phyloP scores from a whole-genome alignment of 208 protist species.

The Wallacemonas sp. region DNA sequence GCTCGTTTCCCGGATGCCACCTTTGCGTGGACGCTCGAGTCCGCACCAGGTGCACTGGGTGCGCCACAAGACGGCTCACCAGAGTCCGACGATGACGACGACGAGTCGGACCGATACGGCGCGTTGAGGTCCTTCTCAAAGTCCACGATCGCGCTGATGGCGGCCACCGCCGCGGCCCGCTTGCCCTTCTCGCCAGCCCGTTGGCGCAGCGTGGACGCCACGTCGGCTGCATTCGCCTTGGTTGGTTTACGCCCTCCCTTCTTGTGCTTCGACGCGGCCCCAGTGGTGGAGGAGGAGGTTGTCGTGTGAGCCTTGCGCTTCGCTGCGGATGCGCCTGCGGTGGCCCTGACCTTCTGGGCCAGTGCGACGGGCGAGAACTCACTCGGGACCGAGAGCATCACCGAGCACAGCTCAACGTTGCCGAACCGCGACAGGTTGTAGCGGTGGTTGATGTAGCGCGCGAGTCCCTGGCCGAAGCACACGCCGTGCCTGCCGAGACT shows the following conservation, averaged over 20 bases:
- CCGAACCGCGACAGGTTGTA: constrained; percentile 85
- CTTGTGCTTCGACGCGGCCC: neutral
- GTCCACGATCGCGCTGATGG: constrained; percentile 5
- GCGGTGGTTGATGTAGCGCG: constrained; percentile 88
- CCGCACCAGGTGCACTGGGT: neutral
- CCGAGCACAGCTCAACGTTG: constrained; percentile 84
- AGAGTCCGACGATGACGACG: constrained; percentile 2
- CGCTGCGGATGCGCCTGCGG: too few relatives aligned
- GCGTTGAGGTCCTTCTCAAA: constrained; percentile 1
- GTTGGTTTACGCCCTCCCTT: neutral
- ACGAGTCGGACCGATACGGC: neutral
- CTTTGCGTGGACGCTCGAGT: too few relatives aligned
- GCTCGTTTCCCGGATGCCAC: too few relatives aligned
- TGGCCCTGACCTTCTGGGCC: constrained; percentile 15
- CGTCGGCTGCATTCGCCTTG: constrained; percentile 4
- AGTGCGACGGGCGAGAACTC: constrained; percentile 37
- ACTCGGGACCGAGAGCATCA: constrained; percentile 73
- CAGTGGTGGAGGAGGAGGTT: neutral
- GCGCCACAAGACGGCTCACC: neutral
- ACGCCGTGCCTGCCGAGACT: constrained; percentile 65
- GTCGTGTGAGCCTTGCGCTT: too few relatives aligned
- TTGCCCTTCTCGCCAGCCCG: constrained; percentile 1
- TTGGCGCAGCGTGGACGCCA: too few relatives aligned
- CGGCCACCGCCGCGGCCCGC: neutral
- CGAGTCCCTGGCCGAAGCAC: constrained; percentile 79